These are phyloP conservation scores for Cercospora sp. DNA, from an alignment of 2,329 filamentous ascomycete species.

Conservation along the genomic window DNA sequence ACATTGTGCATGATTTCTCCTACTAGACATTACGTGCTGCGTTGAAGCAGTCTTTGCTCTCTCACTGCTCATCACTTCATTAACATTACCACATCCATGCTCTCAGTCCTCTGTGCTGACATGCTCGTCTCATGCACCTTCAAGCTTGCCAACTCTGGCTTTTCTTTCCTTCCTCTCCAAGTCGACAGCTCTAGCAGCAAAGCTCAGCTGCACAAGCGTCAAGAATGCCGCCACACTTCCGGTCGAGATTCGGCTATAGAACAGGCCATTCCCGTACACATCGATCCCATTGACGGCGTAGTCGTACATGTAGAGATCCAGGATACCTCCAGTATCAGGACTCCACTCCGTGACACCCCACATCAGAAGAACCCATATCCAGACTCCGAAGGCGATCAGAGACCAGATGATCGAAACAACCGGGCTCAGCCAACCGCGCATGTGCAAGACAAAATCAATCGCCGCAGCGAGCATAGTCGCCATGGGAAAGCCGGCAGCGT, in stretches of 20 bases:
- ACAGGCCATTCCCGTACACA: no score
- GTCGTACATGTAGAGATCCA: not conserved
- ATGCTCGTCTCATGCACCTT: not conserved
- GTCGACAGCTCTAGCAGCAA: conserved; percentile 6
- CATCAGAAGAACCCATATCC: not conserved
- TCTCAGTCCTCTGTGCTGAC: not conserved
- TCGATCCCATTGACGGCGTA: no score
- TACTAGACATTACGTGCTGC: not conserved
- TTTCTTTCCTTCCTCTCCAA: conserved; percentile 5
- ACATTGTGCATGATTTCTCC: not conserved
- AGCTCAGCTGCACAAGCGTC: conserved; percentile 9
- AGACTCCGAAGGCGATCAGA: not conserved
- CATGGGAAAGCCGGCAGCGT: conserved; percentile 6
- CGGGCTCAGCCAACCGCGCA: conserved; percentile 1
- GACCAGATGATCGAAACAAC: conserved; percentile 11
- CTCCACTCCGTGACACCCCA: conserved; percentile 5
- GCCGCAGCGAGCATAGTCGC: conserved; percentile 13
- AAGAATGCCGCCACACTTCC: not conserved
- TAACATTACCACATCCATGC: not conserved
- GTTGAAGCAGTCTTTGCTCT: not conserved
- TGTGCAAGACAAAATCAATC: conserved; percentile 8
- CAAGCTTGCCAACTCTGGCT: not conserved
- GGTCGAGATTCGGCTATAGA: not conserved
- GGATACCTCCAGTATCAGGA: not conserved
- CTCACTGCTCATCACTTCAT: not conserved